Percentiles rank a stretch among this genome's conserved stretches.
phyloP scores from a whole-genome alignment of 352 stramenopile species.

The Globisporangium perplexum region DNA sequence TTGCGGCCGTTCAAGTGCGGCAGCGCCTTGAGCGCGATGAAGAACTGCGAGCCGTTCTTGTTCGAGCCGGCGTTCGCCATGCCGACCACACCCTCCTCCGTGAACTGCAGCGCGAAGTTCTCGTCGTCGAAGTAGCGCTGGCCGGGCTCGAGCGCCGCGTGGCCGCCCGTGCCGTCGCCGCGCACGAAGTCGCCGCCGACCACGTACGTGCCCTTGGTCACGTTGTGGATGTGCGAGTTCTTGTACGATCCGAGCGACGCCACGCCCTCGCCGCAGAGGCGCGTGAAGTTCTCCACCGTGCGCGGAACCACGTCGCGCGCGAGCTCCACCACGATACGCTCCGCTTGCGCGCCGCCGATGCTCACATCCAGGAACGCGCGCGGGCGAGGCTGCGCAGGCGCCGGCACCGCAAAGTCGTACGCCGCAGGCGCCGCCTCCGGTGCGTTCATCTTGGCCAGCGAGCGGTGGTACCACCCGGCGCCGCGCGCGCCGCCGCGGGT shows the following conservation, averaged over 20 bases:
- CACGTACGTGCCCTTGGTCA: conserved; percentile 78
- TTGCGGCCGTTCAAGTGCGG: conserved; percentile 86
- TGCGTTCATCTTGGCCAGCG: conserved; percentile 80
- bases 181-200: conserved; percentile 68
- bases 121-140: conserved; percentile 81
- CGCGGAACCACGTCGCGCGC: conserved; percentile 77
- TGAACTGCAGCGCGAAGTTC: conserved; percentile 85
- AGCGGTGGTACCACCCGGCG: conserved; percentile 82
- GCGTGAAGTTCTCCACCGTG: conserved; percentile 72
- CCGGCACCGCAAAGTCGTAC: conserved; percentile 66
- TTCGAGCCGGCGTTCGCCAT: conserved; percentile 98
- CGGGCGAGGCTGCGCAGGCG: conserved; percentile 45
- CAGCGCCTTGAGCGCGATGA: conserved; percentile 91
- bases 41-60: conserved; percentile 99
- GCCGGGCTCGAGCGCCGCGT: conserved; percentile 63
- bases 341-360: conserved; percentile 67
- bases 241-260: conserved; percentile 70
- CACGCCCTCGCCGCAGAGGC: conserved; percentile 69
- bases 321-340: conserved; percentile 79
- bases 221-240: conserved; percentile 79
- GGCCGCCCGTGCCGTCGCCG: conserved; percentile 68
- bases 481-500: conserved; percentile 63
- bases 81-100: conserved; percentile 74
- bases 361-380: conserved; percentile 79
- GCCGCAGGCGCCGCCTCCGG: conserved; percentile 37